These are phyloP conservation scores for Cytospora chrysosperma DNA, from an alignment of 2,329 filamentous ascomycete species.

Conservation along the genomic window DNA sequence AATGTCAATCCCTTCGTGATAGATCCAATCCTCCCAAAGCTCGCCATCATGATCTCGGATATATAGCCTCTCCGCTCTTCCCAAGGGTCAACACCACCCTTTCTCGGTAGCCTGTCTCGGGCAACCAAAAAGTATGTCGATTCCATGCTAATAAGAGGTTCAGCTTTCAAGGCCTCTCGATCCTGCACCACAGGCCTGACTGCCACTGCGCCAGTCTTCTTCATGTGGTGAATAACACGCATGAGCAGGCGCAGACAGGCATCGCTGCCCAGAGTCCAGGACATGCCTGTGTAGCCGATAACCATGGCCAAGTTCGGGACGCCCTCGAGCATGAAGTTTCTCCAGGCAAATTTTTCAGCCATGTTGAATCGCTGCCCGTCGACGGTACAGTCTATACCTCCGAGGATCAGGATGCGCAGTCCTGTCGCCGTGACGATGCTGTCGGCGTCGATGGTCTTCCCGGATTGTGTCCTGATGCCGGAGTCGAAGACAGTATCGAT, in stretches of 20 bases:
- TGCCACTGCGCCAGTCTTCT: conserved; percentile 29
- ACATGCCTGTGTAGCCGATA: conserved; percentile 64
- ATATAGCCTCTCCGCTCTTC: conserved; percentile 18
- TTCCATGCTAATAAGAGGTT: conserved; percentile 22
- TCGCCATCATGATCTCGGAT: conserved; percentile 6
- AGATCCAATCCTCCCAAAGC: conserved; percentile 1
- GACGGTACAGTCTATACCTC: conserved; percentile 51
- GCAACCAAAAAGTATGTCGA: conserved; percentile 22
- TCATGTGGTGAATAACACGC: conserved; percentile 51
- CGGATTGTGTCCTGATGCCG: conserved; percentile 48
- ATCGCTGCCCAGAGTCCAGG: conserved; percentile 68
- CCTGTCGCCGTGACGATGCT: conserved; percentile 71
- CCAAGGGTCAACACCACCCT: conserved; percentile 18
- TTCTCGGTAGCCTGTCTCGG: conserved; percentile 15
- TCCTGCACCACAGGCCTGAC: conserved; percentile 17
- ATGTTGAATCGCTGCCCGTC: conserved; percentile 52
- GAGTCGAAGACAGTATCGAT: conserved; percentile 51
- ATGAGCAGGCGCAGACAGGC: conserved; percentile 47
- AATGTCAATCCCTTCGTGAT: conserved; percentile 20
- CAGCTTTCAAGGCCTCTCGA: background rate
- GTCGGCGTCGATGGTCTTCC: conserved; percentile 57
- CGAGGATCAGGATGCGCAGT: conserved; percentile 57
- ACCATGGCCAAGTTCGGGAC: conserved; percentile 61
- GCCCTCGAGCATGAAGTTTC: conserved; percentile 63
- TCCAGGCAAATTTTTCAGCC: conserved; percentile 58